Evolutionary conservation across 805 yeast genomes (phyloP).

Genomic region (Alloascoidea africana): DNA sequence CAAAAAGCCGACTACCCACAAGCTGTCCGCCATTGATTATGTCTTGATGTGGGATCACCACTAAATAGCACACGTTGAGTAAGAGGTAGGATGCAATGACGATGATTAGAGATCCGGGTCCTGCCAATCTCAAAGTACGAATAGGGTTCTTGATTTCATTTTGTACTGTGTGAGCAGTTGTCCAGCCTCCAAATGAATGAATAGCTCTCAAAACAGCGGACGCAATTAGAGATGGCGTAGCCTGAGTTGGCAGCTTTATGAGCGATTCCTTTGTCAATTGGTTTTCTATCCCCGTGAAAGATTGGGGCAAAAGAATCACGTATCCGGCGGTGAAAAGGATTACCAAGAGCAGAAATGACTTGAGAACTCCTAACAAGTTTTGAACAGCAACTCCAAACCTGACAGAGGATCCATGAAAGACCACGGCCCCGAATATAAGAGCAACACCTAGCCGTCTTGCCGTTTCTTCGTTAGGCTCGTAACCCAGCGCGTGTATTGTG

Average conservation of each 20-base stretch:
- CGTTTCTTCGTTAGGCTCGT: slow-evolving; percentile 17
- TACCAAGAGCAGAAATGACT: slow-evolving; percentile 22
- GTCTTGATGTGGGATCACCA: slow-evolving; percentile 27
- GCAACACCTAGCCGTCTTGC: slow-evolving; percentile 9
- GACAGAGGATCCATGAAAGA: slow-evolving; percentile 26
- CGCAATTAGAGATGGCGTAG: slow-evolving; percentile 23
- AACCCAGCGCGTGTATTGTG: slow-evolving; percentile 23
- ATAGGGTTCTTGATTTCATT: slow-evolving; percentile 32
- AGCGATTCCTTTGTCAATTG: slow-evolving; percentile 9
- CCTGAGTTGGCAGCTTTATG: slow-evolving; percentile 11
- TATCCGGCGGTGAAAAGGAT: slow-evolving; percentile 26
- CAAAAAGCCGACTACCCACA: slow-evolving; percentile 30
- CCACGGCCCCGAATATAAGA: slow-evolving; percentile 8
- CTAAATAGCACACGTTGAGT: slow-evolving; percentile 28
- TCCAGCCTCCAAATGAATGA: slow-evolving; percentile 35
- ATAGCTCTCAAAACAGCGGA: slow-evolving; percentile 29
- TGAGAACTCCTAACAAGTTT: slow-evolving; percentile 28
- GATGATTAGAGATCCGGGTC: slow-evolving; percentile 25
- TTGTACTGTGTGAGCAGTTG: slow-evolving; percentile 29
- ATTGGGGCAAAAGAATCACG: slow-evolving; percentile 21
- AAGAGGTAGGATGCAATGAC: slow-evolving; percentile 23
- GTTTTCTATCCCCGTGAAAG: slow-evolving; percentile 10
- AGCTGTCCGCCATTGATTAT: slow-evolving; percentile 24
- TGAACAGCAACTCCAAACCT: slow-evolving; percentile 26
- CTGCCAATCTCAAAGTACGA: slow-evolving; percentile 27